These are phyloP conservation scores for Arthroderma uncinatum DNA, from an alignment of 2,329 filamentous ascomycete genomes.

Conservation along the genomic window DNA sequence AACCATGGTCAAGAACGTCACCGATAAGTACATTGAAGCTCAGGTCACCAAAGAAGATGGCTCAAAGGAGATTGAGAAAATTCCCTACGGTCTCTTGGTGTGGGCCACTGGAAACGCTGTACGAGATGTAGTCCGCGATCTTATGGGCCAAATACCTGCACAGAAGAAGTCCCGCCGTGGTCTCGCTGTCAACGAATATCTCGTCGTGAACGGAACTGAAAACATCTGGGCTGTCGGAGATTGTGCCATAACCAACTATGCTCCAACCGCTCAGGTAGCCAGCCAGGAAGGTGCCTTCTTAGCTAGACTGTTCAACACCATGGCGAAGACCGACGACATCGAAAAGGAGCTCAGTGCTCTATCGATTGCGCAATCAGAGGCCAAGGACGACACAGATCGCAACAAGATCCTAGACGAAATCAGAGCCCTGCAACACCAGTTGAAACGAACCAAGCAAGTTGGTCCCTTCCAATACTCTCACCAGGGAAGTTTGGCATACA, in stretches of 20 bases:
- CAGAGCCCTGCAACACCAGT: constrained; percentile 71
- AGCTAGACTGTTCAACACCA: constrained; percentile 93
- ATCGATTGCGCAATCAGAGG: constrained; percentile 52
- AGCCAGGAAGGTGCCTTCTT: constrained; percentile 93
- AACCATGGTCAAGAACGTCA: constrained; percentile 98
- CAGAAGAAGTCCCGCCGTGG: constrained; percentile 93
- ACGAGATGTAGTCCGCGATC: constrained; percentile 76
- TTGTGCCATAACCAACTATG: constrained; percentile 94
- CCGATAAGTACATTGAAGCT: constrained; percentile 83
- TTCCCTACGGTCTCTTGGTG: constrained; percentile 91
- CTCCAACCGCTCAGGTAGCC: constrained; percentile 92
- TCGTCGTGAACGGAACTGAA: constrained; percentile 91
- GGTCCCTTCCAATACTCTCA: constrained; percentile 98
- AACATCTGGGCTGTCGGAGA: constrained; percentile 98
- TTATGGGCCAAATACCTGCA: constrained; percentile 83
- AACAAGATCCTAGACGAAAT: constrained; percentile 60
- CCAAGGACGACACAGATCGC: constrained; percentile 50
- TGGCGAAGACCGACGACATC: constrained; percentile 84
- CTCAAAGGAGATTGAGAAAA: constrained; percentile 65
- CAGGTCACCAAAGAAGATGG: constrained; percentile 73
- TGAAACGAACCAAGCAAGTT: constrained; percentile 83
- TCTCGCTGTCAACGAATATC: constrained; percentile 94
- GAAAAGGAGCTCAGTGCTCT: constrained; percentile 65
- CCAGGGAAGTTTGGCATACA: constrained; percentile 93
- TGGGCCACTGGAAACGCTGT: constrained; percentile 97